These are phyloP conservation scores for Crithidia brevicula DNA, from an alignment of 208 protist species.

Conservation along the genomic window DNA sequence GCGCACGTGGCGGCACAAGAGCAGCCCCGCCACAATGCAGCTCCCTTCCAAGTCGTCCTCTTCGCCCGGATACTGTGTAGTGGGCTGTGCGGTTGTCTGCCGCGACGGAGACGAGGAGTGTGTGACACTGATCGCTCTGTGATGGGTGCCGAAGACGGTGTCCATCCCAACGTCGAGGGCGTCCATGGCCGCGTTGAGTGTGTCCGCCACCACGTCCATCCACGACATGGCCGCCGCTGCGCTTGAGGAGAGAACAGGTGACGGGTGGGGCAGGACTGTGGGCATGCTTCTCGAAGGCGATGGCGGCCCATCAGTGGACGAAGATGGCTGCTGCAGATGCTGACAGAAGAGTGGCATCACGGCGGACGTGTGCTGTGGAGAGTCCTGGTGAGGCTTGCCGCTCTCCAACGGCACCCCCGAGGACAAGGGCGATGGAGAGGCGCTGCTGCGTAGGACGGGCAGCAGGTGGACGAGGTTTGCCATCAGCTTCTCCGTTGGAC, in stretches of 20 bases:
- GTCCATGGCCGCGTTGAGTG: conserved; percentile 5
- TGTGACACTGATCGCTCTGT: neutral
- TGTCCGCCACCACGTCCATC: conserved; percentile 3
- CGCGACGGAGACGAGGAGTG: neutral
- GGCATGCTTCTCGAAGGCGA: conserved; percentile 6
- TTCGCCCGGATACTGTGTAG: neutral
- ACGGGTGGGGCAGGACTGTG: neutral
- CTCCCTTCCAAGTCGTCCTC: conserved; percentile 12
- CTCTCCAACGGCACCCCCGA: too few relatives aligned
- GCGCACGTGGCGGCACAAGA: conserved; percentile 22
- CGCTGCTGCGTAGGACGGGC: too few relatives aligned
- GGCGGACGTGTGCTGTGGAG: neutral
- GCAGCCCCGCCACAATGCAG: conserved; percentile 30
- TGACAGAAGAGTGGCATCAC: neutral
- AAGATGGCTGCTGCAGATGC: neutral
- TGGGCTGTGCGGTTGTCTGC: neutral
- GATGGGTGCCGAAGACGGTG: neutral
- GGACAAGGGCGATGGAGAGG: too few relatives aligned
- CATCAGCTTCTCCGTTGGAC: neutral
- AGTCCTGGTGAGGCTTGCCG: too few relatives aligned
- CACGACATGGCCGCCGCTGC: neutral
- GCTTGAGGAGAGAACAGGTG: neutral
- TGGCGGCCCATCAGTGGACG: neutral
- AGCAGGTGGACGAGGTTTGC: neutral
- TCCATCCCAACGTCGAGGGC: conserved; percentile 10